A percentile compares a stretch with the other conserved stretches of the same genome.
These are phyloP conservation scores for Chondrus crispus DNA, from an alignment of 23 red algal genomes.

Conservation along the genomic window DNA sequence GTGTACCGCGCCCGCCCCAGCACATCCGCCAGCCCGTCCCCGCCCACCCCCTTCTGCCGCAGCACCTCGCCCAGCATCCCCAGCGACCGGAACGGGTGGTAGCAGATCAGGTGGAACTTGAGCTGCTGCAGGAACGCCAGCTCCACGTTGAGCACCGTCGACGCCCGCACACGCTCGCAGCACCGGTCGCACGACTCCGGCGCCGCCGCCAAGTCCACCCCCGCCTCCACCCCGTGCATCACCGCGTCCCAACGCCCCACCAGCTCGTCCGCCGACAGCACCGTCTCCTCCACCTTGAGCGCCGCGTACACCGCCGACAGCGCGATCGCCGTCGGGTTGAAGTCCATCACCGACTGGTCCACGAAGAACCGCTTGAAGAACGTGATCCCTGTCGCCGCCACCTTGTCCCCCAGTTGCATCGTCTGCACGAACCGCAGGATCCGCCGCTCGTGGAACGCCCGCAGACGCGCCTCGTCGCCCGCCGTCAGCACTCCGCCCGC, in stretches of 20 bases:
- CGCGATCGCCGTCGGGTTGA: conserved; percentile 58
- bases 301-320: conserved; percentile 49
- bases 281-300: conserved; percentile 70
- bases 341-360: conserved; percentile 68
- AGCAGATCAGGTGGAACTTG: conserved; percentile 75
- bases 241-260: conserved; percentile 37
- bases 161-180: not conserved
- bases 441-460: conserved; percentile 54
- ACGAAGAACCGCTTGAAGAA: conserved; percentile 81
- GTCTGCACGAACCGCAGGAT: conserved; percentile 51
- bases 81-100: conserved; percentile 69
- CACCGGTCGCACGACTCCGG: not conserved
- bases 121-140: conserved; percentile 68
- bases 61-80: conserved; percentile 44
- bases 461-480: conserved; percentile 52
- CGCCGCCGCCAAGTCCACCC: not conserved
- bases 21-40: not conserved
- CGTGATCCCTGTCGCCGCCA: conserved; percentile 72
- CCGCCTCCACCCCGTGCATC: conserved; percentile 27
- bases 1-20: conserved; percentile 7
- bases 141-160: conserved; percentile 59
- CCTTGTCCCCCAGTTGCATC: conserved; percentile 36
- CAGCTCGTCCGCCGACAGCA: conserved; percentile 37
- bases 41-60: not conserved
- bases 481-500: not conserved